Evolutionary conservation across 164 flowering plant genomes (phyloP).

Genomic region (Umbilicus rupestris): DNA sequence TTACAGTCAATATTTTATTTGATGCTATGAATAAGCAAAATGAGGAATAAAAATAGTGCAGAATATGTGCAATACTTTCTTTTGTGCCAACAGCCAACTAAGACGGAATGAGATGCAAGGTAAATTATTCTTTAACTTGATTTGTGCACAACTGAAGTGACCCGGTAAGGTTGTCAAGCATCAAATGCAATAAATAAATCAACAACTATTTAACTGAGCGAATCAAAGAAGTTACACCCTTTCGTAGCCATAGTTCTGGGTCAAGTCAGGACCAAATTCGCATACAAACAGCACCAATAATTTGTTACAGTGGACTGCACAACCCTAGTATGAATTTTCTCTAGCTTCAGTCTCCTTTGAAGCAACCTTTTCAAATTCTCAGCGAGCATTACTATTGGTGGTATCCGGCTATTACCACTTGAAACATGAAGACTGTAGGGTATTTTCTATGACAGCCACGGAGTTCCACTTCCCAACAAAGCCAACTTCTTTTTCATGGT

Average conservation of each 20-base stretch:
- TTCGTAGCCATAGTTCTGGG: no score
- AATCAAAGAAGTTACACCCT: no score
- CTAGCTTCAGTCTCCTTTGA: constrained; percentile 40
- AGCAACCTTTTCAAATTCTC: constrained; percentile 50
- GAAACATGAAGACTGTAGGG: constrained; percentile 52
- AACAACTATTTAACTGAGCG: neutral
- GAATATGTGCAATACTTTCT: neutral
- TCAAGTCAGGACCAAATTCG: no score
- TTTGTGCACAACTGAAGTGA: neutral
- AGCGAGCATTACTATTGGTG: constrained; percentile 52
- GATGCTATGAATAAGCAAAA: neutral
- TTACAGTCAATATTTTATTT: neutral
- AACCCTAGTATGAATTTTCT: no score
- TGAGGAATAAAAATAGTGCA: neutral
- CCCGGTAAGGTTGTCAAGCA: neutral
- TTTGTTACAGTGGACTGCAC: no score
- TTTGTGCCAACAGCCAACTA: neutral
- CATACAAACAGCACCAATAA: no score
- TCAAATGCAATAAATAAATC: neutral
- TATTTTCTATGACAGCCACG: constrained; percentile 76
- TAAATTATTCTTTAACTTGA: neutral
- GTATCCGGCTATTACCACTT: constrained; percentile 45
- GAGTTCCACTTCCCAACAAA: constrained; percentile 84
- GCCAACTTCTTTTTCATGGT: constrained; percentile 88
- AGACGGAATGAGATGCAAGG: neutral